Evolutionary conservation across 768 basidiomycete species (phyloP).

Genomic region (Suillus bovinus): DNA sequence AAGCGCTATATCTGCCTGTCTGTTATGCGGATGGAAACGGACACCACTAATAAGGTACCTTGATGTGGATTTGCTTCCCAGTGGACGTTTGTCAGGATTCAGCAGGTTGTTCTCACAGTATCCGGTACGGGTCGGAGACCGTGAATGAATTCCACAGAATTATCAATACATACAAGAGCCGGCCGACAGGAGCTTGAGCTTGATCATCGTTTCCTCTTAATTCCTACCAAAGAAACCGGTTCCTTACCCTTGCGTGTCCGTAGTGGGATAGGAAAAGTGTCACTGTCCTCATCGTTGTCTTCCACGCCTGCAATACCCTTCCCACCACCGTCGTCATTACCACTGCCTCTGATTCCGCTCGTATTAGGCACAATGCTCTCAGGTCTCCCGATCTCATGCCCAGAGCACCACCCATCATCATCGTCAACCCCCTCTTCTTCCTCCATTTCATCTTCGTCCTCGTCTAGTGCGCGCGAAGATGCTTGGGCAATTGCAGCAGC

Average conservation of each 20-base stretch:
- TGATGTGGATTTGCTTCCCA: conserved; percentile 1
- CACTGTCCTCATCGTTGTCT: conserved; percentile 72
- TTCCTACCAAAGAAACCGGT: conserved; percentile 42
- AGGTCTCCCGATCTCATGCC: conserved; percentile 47
- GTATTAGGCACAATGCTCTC: conserved; percentile 60
- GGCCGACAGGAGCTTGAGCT: not conserved
- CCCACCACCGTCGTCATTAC: conserved; percentile 25
- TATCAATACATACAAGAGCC: conserved; percentile 5
- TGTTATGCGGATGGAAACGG: conserved; percentile 23
- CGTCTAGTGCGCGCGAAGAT: conserved; percentile 59
- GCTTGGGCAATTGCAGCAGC: conserved; percentile 80
- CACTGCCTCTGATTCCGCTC: conserved; percentile 57
- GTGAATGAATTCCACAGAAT: conserved; percentile 6
- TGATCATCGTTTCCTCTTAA: conserved; percentile 65
- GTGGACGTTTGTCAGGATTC: conserved; percentile 3
- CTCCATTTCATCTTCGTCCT: conserved; percentile 48
- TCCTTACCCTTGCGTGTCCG: conserved; percentile 68
- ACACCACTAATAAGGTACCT: conserved; percentile 7
- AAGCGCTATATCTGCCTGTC: not conserved
- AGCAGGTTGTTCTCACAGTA: conserved; percentile 23
- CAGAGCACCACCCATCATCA: conserved; percentile 45
- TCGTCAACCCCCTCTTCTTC: conserved; percentile 40
- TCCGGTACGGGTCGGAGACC: no score
- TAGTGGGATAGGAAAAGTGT: conserved; percentile 67
- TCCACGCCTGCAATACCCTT: conserved; percentile 32